Conservation (phyloP, 495 filamentous ascomycete genomes). For the Aeminium ludgeri region DNA sequence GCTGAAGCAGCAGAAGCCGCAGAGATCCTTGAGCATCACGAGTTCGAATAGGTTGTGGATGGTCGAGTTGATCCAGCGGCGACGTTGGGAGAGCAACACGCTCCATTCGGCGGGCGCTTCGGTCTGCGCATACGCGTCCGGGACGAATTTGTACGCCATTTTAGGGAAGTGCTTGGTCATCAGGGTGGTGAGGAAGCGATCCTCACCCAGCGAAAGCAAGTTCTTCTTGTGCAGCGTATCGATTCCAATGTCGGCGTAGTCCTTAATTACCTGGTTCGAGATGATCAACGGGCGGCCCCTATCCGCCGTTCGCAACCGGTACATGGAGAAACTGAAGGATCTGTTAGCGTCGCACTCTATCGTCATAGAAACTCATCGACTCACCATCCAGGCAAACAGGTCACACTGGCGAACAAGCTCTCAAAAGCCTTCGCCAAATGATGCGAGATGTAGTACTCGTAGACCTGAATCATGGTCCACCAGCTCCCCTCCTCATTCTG, state of each 20-base stretch:
- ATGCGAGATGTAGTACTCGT: slow-evolving; percentile 96
- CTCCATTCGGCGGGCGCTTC: slow-evolving; percentile 88
- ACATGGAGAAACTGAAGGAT: slow-evolving; percentile 80
- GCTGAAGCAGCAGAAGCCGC: slow-evolving; percentile 96
- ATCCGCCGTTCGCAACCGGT: slow-evolving; percentile 83
- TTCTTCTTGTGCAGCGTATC: slow-evolving; percentile 99
- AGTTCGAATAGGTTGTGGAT: slow-evolving; percentile 89
- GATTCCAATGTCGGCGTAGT: slow-evolving; percentile 73
- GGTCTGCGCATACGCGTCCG: slow-evolving; percentile 80
- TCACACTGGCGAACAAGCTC: slow-evolving; percentile 86
- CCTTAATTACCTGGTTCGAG: slow-evolving; percentile 64
- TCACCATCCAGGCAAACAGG: slow-evolving; percentile 96
- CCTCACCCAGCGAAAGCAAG: slow-evolving; percentile 81
- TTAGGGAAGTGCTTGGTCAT: slow-evolving; percentile 95
- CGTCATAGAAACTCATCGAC: slow-evolving; percentile 22
- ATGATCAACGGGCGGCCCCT: slow-evolving; percentile 86
- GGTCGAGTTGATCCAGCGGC: slow-evolving; percentile 98
- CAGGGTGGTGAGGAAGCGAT: slow-evolving; percentile 90
- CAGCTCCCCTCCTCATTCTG: slow-evolving; percentile 87
- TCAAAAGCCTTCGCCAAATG: slow-evolving; percentile 89
- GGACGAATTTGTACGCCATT: slow-evolving; percentile 93
- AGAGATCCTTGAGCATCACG: slow-evolving; percentile 74
- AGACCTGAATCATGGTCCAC: slow-evolving; percentile 99
- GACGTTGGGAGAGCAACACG: slow-evolving; percentile 82
- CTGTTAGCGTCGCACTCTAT: background rate